These are phyloP conservation scores for Falciphora oryzae DNA, from an alignment of 2,329 filamentous ascomycete genomes.

Conservation along the genomic window DNA sequence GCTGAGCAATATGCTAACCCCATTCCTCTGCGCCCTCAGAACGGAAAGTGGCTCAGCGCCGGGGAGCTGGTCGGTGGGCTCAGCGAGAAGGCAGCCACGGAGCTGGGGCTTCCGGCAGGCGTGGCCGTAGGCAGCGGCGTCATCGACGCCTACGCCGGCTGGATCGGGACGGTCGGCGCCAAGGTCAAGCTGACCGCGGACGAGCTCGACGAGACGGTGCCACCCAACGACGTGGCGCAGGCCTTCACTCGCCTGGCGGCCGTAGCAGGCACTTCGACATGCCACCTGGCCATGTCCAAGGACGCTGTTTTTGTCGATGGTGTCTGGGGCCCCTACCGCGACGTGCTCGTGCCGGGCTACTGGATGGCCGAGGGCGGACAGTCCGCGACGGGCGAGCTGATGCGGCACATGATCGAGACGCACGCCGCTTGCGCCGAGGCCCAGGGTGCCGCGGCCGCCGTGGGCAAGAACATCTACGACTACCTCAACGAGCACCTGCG, in stretches of 20 bases:
- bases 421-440: slow-evolving; percentile 86
- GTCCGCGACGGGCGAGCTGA: slow-evolving; percentile 88
- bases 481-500: slow-evolving; percentile 85
- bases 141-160: slow-evolving; percentile 96
- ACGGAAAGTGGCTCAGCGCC: slow-evolving; percentile 83
- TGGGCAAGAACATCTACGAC: slow-evolving; percentile 87
- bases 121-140: slow-evolving; percentile 94
- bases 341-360: slow-evolving; percentile 83
- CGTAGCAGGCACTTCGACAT: slow-evolving; percentile 94
- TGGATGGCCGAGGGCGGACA: slow-evolving; percentile 99
- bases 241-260: slow-evolving; percentile 90
- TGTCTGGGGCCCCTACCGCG: slow-evolving; percentile 95
- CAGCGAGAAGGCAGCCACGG: slow-evolving; percentile 73
- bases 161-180: slow-evolving; percentile 98
- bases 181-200: slow-evolving; percentile 73
- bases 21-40: slow-evolving; percentile 50
- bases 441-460: slow-evolving; percentile 64
- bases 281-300: slow-evolving; percentile 92
- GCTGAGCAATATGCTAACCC: not conserved
- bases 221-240: slow-evolving; percentile 82
- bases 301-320: slow-evolving; percentile 90
- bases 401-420: slow-evolving; percentile 92
- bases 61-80: slow-evolving; percentile 85
- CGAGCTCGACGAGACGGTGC: slow-evolving; percentile 58
- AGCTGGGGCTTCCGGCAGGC: slow-evolving; percentile 78